Evolutionary conservation across 2,329 filamentous ascomycete genomes (phyloP).

Genomic region (Pseudogymnoascus sp.): DNA sequence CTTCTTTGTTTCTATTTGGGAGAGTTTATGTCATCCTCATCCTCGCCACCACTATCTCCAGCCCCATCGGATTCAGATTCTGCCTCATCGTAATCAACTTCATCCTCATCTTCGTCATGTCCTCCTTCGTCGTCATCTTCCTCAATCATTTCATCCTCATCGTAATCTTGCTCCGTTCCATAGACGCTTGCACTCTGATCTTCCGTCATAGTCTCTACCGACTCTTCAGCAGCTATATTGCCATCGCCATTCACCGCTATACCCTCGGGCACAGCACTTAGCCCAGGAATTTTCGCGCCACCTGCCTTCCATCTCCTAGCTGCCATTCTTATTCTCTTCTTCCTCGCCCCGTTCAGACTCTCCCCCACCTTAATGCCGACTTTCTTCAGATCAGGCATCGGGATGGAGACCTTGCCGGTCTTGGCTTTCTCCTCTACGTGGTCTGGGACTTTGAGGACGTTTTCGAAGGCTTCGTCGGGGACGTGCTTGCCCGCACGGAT

Average conservation of each 20-base stretch:
- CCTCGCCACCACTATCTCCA: not conserved
- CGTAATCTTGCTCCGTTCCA: constrained; percentile 17
- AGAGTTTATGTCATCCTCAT: constrained; percentile 1
- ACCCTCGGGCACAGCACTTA: constrained; percentile 1
- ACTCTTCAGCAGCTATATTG: constrained; percentile 20
- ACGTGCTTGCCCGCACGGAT: constrained; percentile 50
- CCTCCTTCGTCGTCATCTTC: constrained; percentile 25
- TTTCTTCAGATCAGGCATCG: constrained; percentile 22
- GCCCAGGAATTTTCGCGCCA: not conserved
- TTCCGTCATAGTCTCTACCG: constrained; percentile 27
- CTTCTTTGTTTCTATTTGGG: not conserved
- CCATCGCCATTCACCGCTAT: constrained; percentile 14
- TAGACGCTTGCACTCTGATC: constrained; percentile 20
- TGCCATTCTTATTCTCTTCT: constrained; percentile 8
- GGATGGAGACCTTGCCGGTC: constrained; percentile 19
- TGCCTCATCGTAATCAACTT: constrained; percentile 22
- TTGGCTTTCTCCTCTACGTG: constrained; percentile 20
- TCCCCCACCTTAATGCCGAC: constrained; percentile 19
- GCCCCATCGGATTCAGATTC: constrained; percentile 13
- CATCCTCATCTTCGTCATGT: constrained; percentile 20
- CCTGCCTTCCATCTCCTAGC: not conserved
- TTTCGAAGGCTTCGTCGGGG: constrained; percentile 39
- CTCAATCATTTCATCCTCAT: constrained; percentile 15
- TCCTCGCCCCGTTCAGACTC: constrained; percentile 16
- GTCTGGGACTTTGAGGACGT: constrained; percentile 33